Conservation (phyloP, 2,329 filamentous ascomycete species). For the Lachnellula cervina region DNA sequence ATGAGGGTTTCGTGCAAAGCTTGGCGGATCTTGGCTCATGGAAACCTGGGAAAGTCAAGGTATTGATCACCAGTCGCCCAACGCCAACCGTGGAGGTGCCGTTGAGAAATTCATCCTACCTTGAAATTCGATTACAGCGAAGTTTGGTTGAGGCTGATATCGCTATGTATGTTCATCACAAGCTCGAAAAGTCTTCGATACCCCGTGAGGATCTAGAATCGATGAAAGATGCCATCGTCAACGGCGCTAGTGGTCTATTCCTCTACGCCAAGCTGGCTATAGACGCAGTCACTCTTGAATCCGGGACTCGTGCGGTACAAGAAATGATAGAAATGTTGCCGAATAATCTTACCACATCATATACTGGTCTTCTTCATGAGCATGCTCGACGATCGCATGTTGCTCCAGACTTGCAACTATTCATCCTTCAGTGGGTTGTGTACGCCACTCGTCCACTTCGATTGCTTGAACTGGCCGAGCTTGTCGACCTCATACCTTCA, state of each 20-base stretch:
- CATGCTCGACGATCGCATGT: neutral
- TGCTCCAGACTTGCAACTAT: slow-evolving; percentile 4
- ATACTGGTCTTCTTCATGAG: slow-evolving; percentile 1
- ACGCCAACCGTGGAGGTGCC: slow-evolving; percentile 29
- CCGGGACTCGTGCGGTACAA: neutral
- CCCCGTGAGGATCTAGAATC: neutral
- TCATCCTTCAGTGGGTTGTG: slow-evolving; percentile 12
- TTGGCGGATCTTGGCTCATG: slow-evolving; percentile 33
- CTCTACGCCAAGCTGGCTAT: slow-evolving; percentile 15
- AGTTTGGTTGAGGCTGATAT: slow-evolving; percentile 35
- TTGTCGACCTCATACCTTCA: neutral
- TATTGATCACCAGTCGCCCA: slow-evolving; percentile 42
- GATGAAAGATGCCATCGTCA: too few species aligned
- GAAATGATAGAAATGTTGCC: neutral
- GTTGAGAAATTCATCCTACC: slow-evolving; percentile 26
- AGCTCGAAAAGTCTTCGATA: neutral
- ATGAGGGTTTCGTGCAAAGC: slow-evolving; percentile 33
- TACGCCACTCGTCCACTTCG: slow-evolving; percentile 15
- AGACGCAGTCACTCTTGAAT: slow-evolving; percentile 4
- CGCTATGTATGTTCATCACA: slow-evolving; percentile 30
- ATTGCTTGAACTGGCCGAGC: slow-evolving; percentile 5
- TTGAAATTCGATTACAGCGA: slow-evolving; percentile 36
- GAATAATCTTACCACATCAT: neutral
- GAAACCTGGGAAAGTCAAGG: slow-evolving; percentile 34
- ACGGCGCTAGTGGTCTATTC: slow-evolving; percentile 3